Conservation (phyloP, 441 rosid genomes). For the Gossypium aridum region DNA sequence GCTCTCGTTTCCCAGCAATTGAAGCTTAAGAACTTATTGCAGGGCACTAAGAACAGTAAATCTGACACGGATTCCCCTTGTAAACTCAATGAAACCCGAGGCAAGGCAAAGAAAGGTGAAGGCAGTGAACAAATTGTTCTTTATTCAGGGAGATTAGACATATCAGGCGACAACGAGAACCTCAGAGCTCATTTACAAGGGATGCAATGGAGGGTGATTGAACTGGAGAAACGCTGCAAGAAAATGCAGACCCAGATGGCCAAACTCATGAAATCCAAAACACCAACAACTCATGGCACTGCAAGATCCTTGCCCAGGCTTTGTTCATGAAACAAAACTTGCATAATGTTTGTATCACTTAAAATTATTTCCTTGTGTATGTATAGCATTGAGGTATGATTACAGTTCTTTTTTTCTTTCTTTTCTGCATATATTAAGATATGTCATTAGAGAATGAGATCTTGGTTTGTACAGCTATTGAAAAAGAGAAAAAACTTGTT, state of each 20-base stretch:
- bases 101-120: constrained; percentile 26
- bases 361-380: constrained; percentile 1
- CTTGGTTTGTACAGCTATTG: constrained; percentile 29
- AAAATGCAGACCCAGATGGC: constrained; percentile 76
- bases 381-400: constrained; percentile 17
- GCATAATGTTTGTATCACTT: neutral
- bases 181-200: constrained; percentile 54
- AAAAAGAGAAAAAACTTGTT: neutral
- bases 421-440: constrained; percentile 1
- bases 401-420: constrained; percentile 7
- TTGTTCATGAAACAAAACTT: constrained; percentile 47
- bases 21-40: constrained; percentile 36
- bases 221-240: constrained; percentile 68
- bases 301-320: constrained; percentile 65
- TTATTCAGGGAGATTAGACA: constrained; percentile 40
- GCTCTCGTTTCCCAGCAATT: constrained; percentile 36
- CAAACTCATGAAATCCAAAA: constrained; percentile 54
- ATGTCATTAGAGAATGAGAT: neutral
- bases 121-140: constrained; percentile 33
- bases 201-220: constrained; percentile 75
- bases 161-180: constrained; percentile 33
- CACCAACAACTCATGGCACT: constrained; percentile 27
- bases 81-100: constrained; percentile 11
- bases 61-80: constrained; percentile 19
- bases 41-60: constrained; percentile 13